Evolutionary conservation across 2,329 filamentous ascomycete genomes (phyloP).

Genomic region (Ceratocystiopsis sp.): DNA sequence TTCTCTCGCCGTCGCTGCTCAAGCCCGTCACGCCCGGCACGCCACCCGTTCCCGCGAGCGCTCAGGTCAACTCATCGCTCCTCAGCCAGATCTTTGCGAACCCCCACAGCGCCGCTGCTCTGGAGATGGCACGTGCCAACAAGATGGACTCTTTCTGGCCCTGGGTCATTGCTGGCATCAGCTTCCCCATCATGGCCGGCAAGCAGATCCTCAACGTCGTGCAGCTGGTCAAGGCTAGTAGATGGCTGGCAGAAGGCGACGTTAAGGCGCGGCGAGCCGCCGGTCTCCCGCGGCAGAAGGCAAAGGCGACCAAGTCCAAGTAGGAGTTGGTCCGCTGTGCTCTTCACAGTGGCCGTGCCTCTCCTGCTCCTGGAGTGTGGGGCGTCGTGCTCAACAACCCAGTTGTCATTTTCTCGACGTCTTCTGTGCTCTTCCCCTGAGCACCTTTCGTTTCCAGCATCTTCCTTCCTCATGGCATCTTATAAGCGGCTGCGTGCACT

Average conservation of each 20-base stretch:
- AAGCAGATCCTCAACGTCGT: conserved; percentile 94
- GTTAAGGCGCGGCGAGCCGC: conserved; percentile 40
- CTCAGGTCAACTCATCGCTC: conserved; percentile 50
- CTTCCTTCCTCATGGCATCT: neutral
- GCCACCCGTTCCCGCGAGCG: conserved; percentile 44
- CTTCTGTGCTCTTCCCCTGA: neutral
- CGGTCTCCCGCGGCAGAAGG: conserved; percentile 29
- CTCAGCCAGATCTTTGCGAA: conserved; percentile 66
- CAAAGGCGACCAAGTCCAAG: neutral
- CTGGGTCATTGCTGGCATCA: conserved; percentile 67
- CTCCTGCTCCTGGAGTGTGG: neutral
- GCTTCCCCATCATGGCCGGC: conserved; percentile 69
- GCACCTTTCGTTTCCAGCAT: neutral
- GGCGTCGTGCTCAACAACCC: neutral
- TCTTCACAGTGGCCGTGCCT: no score
- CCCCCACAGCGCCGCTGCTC: conserved; percentile 79
- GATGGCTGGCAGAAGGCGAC: conserved; percentile 88
- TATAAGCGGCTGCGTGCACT: neutral
- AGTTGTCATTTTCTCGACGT: neutral
- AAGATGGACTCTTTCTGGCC: conserved; percentile 51
- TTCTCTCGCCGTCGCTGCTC: conserved; percentile 70
- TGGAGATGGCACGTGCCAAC: conserved; percentile 85
- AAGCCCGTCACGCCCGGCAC: conserved; percentile 34
- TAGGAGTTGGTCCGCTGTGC: conserved; percentile 11
- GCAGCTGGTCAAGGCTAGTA: conserved; percentile 83